A percentile compares a stretch with the other conserved stretches of the same genome.
Conservation (phyloP, 129 eudicot genomes). For the Helichrysum umbraculigerum region DNA sequence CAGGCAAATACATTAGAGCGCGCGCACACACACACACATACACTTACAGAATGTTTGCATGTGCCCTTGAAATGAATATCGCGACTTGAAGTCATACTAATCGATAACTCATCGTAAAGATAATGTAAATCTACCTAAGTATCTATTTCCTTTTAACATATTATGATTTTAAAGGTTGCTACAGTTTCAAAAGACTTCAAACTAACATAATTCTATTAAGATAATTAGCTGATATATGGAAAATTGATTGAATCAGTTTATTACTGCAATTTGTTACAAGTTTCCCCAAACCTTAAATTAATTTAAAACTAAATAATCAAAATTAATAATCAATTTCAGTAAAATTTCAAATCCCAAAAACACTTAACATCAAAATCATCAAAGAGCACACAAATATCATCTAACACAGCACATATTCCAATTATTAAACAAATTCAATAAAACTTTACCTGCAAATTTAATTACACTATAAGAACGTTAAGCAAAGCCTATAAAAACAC, state of each 20-base stretch:
- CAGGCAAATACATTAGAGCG: neutral
- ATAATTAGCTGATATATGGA: neutral
- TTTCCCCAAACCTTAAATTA: neutral
- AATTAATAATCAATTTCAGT: neutral
- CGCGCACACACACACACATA: constrained; percentile 10
- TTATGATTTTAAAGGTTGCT: neutral
- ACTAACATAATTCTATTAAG: neutral
- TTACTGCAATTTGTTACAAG: neutral
- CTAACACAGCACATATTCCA: neutral
- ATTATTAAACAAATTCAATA: neutral
- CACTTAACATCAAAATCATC: neutral
- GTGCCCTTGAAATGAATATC: neutral
- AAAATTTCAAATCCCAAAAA: neutral
- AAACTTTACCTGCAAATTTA: neutral
- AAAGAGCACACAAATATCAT: constrained; percentile 9
- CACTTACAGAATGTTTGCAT: neutral
- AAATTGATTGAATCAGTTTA: neutral
- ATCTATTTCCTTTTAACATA: neutral
- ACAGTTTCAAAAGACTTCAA: neutral
- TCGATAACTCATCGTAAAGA: neutral
- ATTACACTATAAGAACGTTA: neutral
- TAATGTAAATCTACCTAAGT: neutral
- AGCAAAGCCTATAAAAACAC: neutral
- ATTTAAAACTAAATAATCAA: neutral
- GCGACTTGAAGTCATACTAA: neutral